Evolutionary conservation across 805 yeast species (phyloP), one percentile per base, ranked within the genome.

Genomic region (Candida morakotiae): DNA sequence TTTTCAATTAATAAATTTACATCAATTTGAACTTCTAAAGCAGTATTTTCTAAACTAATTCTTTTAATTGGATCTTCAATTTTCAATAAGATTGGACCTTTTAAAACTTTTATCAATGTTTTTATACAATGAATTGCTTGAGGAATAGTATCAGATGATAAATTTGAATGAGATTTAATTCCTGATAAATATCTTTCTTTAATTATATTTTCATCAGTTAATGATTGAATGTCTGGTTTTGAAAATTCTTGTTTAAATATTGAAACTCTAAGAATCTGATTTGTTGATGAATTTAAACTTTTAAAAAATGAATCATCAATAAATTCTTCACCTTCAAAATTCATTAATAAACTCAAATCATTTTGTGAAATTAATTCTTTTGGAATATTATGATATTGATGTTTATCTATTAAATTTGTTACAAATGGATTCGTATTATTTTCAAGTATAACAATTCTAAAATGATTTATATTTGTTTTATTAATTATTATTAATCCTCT

Each of bases 21-120:
- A 44, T 83, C 79, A 4, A 85, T 55, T 39, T 76, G 76, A 2
- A 83, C 63, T 43, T 75, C 78, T 40, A 83, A 57, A 1, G 71
- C 61, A 11, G 76, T 64, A 42, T 72, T 73, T n/a, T 60, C 55
- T 3, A 75, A 55, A 42, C 71, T 66, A 26, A 87, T 79, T 0
- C 83, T 76, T 48, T 75, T 80, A 2, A 67, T 58, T 9, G 72
- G 75, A 4, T 69, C 73, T 2, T 55, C 60, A 2, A 71, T 60
- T 2, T 52, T 56, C 17, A 71, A 55, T 7, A 64, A 53, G 16
- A 87, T 55, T 0, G 95, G 91, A 2, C 87, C 89, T 44, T 69
- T 75, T 32, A 86, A 60, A 7, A 83, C 81, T 42, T 76, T 78
- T 46, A 73, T 69, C 13, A 87, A 50, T 0, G 87, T 81, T 34